These are phyloP conservation scores for Cyphellophora attinorum DNA, from an alignment of 2,329 filamentous ascomycete genomes.

Conservation along the genomic window DNA sequence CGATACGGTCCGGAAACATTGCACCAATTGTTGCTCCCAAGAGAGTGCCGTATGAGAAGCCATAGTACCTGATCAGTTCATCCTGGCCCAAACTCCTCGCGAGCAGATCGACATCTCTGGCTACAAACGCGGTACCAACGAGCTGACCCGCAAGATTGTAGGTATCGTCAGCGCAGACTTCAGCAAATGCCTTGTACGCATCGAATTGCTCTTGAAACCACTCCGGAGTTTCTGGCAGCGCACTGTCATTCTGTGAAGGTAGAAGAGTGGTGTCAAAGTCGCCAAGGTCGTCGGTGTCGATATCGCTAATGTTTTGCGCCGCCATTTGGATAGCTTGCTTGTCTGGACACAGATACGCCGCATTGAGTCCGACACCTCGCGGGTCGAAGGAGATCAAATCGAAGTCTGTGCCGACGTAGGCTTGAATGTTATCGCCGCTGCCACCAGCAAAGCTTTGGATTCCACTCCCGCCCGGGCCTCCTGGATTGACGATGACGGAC, in stretches of 20 bases:
- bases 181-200: neutral
- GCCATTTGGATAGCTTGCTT: no score
- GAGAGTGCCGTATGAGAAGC: constrained; percentile 21
- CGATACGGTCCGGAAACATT: constrained; percentile 15
- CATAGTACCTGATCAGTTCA: constrained; percentile 27
- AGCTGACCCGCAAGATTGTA: constrained; percentile 10
- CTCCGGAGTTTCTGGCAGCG: constrained; percentile 1
- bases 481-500: constrained; percentile 14
- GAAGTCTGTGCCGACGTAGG: no score
- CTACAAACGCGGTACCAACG: constrained; percentile 35
- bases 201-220: constrained; percentile 3
- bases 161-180: constrained; percentile 1
- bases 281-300: constrained; percentile 24
- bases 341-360: no score
- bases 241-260: neutral
- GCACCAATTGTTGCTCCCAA: constrained; percentile 19
- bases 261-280: constrained; percentile 16
- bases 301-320: constrained; percentile 18
- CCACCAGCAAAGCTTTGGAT: constrained; percentile 6
- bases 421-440: no score
- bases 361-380: no score
- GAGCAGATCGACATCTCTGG: constrained; percentile 28
- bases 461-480: constrained; percentile 5
- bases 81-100: constrained; percentile 6
- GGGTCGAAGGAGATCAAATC: no score